phyloP scores from a whole-genome alignment of 371 early-diverging fungal genomes.

The Aphelidium insulamus region DNA sequence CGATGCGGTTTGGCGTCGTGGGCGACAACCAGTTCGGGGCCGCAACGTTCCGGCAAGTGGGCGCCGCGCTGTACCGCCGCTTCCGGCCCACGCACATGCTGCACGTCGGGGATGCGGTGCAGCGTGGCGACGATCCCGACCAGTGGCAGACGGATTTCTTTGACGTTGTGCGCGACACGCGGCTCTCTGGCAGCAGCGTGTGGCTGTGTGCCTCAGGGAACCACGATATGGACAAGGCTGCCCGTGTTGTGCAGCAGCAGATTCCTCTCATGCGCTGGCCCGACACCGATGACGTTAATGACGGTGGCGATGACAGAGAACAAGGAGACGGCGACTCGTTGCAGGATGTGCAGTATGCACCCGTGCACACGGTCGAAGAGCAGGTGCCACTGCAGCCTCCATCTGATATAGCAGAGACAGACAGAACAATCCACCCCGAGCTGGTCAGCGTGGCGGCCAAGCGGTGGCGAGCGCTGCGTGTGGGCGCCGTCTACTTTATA shows the following conservation, averaged over 20 bases:
- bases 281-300: too few species aligned
- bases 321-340: too few species aligned
- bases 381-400: constrained; percentile 15
- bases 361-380: constrained; percentile 15
- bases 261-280: too few species aligned
- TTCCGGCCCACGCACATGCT: constrained; percentile 21
- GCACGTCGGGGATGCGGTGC: constrained; percentile 43
- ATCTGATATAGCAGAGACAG: constrained; percentile 35
- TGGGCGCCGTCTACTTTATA: constrained; percentile 33
- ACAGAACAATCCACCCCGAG: too few species aligned
- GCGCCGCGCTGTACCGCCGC: constrained; percentile 16
- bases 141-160: constrained; percentile 53
- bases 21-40: constrained; percentile 36
- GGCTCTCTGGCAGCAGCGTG: constrained; percentile 29
- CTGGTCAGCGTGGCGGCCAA: too few species aligned
- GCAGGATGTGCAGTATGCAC: too few species aligned
- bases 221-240: constrained; percentile 35
- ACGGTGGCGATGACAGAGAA: too few species aligned
- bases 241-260: too few species aligned
- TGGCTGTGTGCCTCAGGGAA: constrained; percentile 51
- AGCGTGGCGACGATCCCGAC: constrained; percentile 23
- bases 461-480: too few species aligned
- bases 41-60: constrained; percentile 19
- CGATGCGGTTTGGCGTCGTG: constrained; percentile 27
- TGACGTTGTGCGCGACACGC: constrained; percentile 28